Base-by-base conservation (phyloP, 495 filamentous ascomycete genomes). In the Copromyces sp. region DNA sequence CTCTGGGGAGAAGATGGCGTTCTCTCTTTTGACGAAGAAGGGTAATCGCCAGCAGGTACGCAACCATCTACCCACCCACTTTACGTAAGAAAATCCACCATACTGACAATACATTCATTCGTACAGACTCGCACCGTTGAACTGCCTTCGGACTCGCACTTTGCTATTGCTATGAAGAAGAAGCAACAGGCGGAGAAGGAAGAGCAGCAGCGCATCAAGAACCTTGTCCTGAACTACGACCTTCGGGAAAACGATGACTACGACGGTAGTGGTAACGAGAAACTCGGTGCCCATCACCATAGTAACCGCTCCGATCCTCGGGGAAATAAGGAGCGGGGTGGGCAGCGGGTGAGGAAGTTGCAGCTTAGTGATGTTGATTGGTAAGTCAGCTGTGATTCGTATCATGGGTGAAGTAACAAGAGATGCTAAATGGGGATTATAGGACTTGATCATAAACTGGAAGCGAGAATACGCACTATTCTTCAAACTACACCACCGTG, bases 201-300 rank as follows among this genome's bases (percentile, higher is more conserved):
- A 78, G 95, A 99, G 78, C 95, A 99, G 79, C 92, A 97, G 79
- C 93, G 97, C 68, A 99, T 99, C 87, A 99, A 99, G 84, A 95
- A 92, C 78, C 85, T 98, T 32, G 96, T 99, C 61, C 86, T 99
- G 78, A 98, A 97, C 81, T 97, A 97, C 78, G 95, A 99, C 81
- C 89, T 95, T 71, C 87, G 91, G 41, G 91, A 92, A 69, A 93
- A 90, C 71, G 87, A 90, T 77, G 91, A 94, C 39, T 82, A 86
- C 71, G 88, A 93, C 20, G 20, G 47, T 78, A 94, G 95, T 89
- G 86, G 83, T 75, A 77, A 86, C 81, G 86, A 87, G 17, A 86
- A 86, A 73, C 69, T 81, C 12, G 74, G 78, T 39, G 77, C 82
- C n/a, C 83, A 84, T 73, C 77, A 84, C 47, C 77, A 84, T 72